These are phyloP conservation scores for Thraustochytrium sp. DNA, from an alignment of 352 stramenopile genomes.

Conservation along the genomic window DNA sequence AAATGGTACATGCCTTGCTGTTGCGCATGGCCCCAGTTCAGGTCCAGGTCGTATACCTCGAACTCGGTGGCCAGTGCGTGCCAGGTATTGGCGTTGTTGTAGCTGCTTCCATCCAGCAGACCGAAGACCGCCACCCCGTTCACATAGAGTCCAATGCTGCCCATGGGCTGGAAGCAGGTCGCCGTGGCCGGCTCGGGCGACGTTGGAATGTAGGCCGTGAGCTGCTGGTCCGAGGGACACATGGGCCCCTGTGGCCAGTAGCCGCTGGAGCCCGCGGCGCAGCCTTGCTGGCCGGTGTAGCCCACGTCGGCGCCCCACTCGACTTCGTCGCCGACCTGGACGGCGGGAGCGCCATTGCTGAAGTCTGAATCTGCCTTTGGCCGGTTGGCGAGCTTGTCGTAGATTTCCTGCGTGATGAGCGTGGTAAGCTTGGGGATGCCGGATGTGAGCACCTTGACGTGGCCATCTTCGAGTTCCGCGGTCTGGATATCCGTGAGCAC, in stretches of 20 bases:
- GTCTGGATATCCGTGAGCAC: background rate
- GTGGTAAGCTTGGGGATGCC: constrained; percentile 4
- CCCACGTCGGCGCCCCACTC: background rate
- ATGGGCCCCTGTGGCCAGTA: background rate
- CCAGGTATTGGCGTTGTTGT: background rate
- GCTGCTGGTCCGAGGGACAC: background rate
- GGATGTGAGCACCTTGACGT: background rate
- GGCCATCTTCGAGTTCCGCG: background rate
- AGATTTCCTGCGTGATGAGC: background rate
- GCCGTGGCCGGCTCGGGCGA: background rate
- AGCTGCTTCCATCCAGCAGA: background rate
- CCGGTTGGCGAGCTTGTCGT: background rate
- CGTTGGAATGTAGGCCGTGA: background rate
- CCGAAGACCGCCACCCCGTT: background rate
- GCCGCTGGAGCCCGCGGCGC: background rate
- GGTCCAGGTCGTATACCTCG: background rate
- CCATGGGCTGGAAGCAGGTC: background rate
- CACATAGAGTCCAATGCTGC: background rate
- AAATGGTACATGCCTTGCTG: background rate
- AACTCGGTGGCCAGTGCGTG: background rate
- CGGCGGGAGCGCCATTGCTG: background rate
- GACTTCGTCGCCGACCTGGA: background rate
- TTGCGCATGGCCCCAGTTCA: background rate
- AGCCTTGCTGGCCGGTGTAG: background rate
- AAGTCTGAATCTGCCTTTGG: background rate